Conservation (phyloP, 139 green algal genomes). For the Diplosphaera chodatii region DNA sequence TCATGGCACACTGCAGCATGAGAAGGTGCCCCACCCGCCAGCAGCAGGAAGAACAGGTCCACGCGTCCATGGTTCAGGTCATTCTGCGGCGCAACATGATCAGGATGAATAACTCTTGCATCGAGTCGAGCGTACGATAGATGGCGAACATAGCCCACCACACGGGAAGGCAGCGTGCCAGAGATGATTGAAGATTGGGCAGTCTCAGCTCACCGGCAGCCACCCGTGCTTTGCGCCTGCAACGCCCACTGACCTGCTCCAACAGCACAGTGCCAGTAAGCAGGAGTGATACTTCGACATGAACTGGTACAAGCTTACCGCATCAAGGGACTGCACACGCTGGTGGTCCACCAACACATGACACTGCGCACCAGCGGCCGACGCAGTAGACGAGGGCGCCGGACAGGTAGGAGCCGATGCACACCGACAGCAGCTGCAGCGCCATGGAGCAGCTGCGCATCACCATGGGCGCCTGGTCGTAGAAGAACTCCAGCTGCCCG, state of each 20-base stretch:
- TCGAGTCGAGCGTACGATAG: too few species aligned
- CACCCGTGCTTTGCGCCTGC: slow-evolving; percentile 24
- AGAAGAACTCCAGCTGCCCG: slow-evolving; percentile 94
- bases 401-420: slow-evolving; percentile 76
- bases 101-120: too few species aligned
- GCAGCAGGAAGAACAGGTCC: slow-evolving; percentile 72
- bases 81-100: slow-evolving; percentile 1
- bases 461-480: slow-evolving; percentile 85
- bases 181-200: too few species aligned
- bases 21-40: slow-evolving; percentile 46
- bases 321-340: too few species aligned
- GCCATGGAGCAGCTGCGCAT: slow-evolving; percentile 90
- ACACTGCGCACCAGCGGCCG: neutral
- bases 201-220: slow-evolving; percentile 23
- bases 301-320: too few species aligned
- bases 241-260: neutral
- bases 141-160: too few species aligned
- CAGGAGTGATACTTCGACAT: too few species aligned
- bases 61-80: slow-evolving; percentile 66
- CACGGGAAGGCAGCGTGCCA: too few species aligned
- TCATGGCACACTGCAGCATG: too few species aligned
- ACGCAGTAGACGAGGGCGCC: slow-evolving; percentile 55
- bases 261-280: too few species aligned
- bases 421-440: slow-evolving; percentile 72
- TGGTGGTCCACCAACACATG: too few species aligned